Percentiles rank a stretch among this genome's conserved stretches.
phyloP scores from a whole-genome alignment of 2,329 filamentous ascomycete genomes.

The Epichloe festucae region DNA sequence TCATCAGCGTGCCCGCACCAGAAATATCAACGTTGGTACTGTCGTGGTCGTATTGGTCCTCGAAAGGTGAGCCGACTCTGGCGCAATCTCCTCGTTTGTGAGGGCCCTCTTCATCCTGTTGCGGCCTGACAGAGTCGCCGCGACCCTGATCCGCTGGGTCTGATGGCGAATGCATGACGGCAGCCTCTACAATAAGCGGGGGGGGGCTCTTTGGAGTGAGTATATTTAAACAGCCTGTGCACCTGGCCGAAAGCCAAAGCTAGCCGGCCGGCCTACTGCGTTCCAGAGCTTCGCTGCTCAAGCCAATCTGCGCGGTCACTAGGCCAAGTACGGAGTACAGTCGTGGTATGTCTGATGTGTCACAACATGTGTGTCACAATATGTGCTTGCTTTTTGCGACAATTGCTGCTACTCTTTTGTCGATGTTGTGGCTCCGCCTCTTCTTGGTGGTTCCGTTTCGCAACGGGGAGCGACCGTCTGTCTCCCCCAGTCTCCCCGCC shows the following conservation, averaged over 20 bases:
- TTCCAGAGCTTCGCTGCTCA: neutral
- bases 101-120: conserved; percentile 2
- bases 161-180: conserved; percentile 3
- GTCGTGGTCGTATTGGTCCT: conserved; percentile 1
- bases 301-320: neutral
- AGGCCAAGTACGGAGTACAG: neutral
- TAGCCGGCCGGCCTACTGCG: neutral
- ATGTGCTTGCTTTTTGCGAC: conserved; percentile 3
- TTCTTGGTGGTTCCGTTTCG: neutral
- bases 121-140: neutral
- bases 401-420: neutral
- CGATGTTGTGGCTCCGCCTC: neutral
- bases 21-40: conserved; percentile 1
- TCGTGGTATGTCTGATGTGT: conserved; percentile 2
- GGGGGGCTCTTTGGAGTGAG: neutral
- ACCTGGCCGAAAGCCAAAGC: neutral
- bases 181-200: neutral
- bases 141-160: neutral
- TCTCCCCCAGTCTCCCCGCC: neutral
- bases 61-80: neutral
- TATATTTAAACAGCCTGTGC: neutral
- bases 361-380: conserved; percentile 2
- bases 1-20: conserved; percentile 1
- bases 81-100: neutral
- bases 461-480: neutral